Conservation (phyloP, 202 grass and related monocot species). For the Carex arenaria region DNA sequence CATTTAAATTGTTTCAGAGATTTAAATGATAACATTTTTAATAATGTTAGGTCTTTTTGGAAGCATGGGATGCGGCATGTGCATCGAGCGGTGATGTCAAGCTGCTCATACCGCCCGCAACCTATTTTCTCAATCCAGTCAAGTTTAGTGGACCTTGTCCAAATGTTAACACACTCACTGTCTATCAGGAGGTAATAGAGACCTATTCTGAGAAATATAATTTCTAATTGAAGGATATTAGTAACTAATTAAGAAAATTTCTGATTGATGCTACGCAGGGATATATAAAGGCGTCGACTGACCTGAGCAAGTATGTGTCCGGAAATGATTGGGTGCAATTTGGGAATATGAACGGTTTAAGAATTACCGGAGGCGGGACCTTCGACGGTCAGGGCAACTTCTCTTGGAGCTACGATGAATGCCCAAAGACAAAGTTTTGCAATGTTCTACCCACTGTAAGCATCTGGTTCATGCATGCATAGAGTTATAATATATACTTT, state of each 20-base stretch:
- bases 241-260: not conserved
- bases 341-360: conserved; percentile 38
- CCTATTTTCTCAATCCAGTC: conserved; percentile 47
- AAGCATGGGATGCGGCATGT: conserved; percentile 59
- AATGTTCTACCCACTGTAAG: conserved; percentile 58
- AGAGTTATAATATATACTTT: too few species aligned
- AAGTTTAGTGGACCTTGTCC: conserved; percentile 58
- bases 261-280: conserved; percentile 36
- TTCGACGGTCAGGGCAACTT: conserved; percentile 65
- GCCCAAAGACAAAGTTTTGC: conserved; percentile 48
- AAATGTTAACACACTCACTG: conserved; percentile 38
- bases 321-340: conserved; percentile 70
- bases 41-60: conserved; percentile 43
- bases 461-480: not conserved
- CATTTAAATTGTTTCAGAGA: not conserved
- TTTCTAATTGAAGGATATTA: not conserved
- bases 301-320: conserved; percentile 33
- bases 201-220: too few species aligned
- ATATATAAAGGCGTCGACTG: conserved; percentile 46
- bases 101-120: conserved; percentile 40
- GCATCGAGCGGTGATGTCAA: conserved; percentile 31
- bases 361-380: conserved; percentile 41
- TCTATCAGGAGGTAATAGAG: conserved; percentile 40
- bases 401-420: conserved; percentile 59
- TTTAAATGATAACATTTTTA: not conserved